Evolutionary conservation across 495 filamentous ascomycete species (phyloP).

Genomic region (Oleoguttula mirabilis): DNA sequence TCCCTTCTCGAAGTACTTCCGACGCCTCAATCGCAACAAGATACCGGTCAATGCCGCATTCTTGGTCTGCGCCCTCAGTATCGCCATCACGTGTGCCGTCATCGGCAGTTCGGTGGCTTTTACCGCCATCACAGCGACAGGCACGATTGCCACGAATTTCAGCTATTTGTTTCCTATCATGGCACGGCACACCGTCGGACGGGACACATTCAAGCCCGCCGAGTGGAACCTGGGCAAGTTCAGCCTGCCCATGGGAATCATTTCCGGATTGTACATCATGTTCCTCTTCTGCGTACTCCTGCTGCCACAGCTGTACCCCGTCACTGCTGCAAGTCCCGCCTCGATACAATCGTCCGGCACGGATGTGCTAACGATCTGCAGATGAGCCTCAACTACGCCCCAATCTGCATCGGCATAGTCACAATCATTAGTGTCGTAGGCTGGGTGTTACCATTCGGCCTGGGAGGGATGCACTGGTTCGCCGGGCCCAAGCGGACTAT

Average conservation of each 20-base stretch:
- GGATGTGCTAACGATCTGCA: not conserved
- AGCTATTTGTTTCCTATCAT: slow-evolving; percentile 28
- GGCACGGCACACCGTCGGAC: slow-evolving; percentile 26
- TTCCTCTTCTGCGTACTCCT: slow-evolving; percentile 10
- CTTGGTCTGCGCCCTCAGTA: slow-evolving; percentile 22
- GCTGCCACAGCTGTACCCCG: slow-evolving; percentile 9
- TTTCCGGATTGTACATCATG: slow-evolving; percentile 1
- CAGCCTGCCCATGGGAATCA: slow-evolving; percentile 4
- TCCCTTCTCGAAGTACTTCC: slow-evolving; percentile 18
- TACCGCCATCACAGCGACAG: slow-evolving; percentile 27
- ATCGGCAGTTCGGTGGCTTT: slow-evolving; percentile 29
- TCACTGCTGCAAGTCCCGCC: slow-evolving; percentile 1
- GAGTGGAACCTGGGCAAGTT: slow-evolving; percentile 25
- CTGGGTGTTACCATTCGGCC: slow-evolving; percentile 7
- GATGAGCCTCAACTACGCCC: slow-evolving; percentile 8
- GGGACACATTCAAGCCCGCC: slow-evolving; percentile 25
- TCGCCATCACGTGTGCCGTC: slow-evolving; percentile 25
- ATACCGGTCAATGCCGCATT: slow-evolving; percentile 28
- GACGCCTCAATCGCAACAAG: slow-evolving; percentile 8
- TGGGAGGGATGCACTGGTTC: slow-evolving; percentile 8
- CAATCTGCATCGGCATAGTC: slow-evolving; percentile 8
- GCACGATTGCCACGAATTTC: slow-evolving; percentile 27
- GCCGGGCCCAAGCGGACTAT: slow-evolving; percentile 9
- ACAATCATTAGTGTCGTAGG: slow-evolving; percentile 4
- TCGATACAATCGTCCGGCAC: not conserved